A percentile compares a stretch with the other conserved stretches of the same genome.
Conservation (phyloP, 164 flowering plant species). For the Umbilicus rupestris region DNA sequence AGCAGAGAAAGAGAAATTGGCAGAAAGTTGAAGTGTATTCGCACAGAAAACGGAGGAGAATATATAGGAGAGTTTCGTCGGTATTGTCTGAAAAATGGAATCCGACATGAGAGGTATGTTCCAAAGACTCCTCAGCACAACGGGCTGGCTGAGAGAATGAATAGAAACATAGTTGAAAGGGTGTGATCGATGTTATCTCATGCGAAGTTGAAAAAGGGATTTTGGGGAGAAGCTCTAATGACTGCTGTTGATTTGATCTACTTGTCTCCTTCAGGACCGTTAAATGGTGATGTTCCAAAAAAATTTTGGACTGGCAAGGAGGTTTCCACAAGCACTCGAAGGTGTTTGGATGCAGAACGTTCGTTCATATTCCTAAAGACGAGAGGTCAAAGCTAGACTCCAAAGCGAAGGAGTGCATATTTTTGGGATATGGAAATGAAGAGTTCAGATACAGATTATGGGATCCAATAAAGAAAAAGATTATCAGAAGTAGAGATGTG, state of each 20-base stretch:
- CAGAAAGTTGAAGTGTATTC: slow-evolving; percentile 1
- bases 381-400: slow-evolving; percentile 11
- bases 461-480: slow-evolving; percentile 5
- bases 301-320: slow-evolving; percentile 5
- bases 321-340: slow-evolving; percentile 7
- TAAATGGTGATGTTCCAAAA: slow-evolving; percentile 5
- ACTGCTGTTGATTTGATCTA: too few species aligned
- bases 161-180: too few species aligned
- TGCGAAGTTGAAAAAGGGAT: too few species aligned
- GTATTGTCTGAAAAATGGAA: not conserved
- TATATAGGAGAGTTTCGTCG: not conserved
- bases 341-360: slow-evolving; percentile 10
- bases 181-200: too few species aligned
- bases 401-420: too few species aligned
- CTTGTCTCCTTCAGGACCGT: not conserved
- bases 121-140: slow-evolving; percentile 7
- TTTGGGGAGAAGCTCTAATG: too few species aligned
- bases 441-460: slow-evolving; percentile 8
- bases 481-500: not conserved
- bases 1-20: not conserved
- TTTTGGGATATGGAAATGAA: too few species aligned
- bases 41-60: not conserved
- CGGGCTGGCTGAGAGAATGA: too few species aligned
- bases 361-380: slow-evolving; percentile 4
- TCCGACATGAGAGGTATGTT: not conserved